Percentiles rank a stretch among this genome's conserved stretches.
Evolutionary conservation across 2,329 filamentous ascomycete species (phyloP).

Genomic region (Xylaria digitata): DNA sequence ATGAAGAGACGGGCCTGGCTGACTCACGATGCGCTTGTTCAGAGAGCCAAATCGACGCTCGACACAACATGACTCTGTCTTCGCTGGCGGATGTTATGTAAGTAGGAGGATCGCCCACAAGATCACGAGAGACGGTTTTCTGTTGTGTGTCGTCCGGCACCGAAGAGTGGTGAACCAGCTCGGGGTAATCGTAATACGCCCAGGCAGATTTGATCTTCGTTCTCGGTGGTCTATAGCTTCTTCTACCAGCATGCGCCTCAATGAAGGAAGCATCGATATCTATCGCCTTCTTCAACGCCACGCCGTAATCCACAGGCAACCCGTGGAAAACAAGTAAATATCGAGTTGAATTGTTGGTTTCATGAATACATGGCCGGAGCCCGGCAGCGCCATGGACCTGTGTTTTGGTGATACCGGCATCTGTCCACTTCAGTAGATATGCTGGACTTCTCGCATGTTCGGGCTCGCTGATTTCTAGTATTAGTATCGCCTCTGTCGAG

Average conservation of each 20-base stretch:
- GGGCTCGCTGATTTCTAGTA: background rate
- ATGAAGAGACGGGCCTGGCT: background rate
- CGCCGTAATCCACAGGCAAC: constrained; percentile 19
- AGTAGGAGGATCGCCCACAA: constrained; percentile 31
- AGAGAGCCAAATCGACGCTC: constrained; percentile 51
- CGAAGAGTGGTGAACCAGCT: constrained; percentile 10
- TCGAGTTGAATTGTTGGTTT: background rate
- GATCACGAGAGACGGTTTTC: background rate
- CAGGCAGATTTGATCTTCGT: constrained; percentile 8
- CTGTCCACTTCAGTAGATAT: constrained; percentile 41
- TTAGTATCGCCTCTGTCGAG: background rate
- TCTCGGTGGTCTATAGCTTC: constrained; percentile 18
- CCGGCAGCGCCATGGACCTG: constrained; percentile 32
- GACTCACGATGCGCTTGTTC: constrained; percentile 41
- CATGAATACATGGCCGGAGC: constrained; percentile 34
- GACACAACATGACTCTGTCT: constrained; percentile 49
- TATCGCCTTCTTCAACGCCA: constrained; percentile 6
- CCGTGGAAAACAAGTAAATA: constrained; percentile 38
- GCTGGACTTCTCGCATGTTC: constrained; percentile 18
- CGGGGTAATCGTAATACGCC: constrained; percentile 35
- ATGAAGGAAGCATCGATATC: constrained; percentile 29
- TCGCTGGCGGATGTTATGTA: constrained; percentile 39
- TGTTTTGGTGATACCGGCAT: constrained; percentile 27
- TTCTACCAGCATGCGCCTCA: constrained; percentile 28
- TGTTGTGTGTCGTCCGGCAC: background rate